phyloP scores from a whole-genome alignment of 2,329 filamentous ascomycete genomes.

The Aspergillus spinulosporus region DNA sequence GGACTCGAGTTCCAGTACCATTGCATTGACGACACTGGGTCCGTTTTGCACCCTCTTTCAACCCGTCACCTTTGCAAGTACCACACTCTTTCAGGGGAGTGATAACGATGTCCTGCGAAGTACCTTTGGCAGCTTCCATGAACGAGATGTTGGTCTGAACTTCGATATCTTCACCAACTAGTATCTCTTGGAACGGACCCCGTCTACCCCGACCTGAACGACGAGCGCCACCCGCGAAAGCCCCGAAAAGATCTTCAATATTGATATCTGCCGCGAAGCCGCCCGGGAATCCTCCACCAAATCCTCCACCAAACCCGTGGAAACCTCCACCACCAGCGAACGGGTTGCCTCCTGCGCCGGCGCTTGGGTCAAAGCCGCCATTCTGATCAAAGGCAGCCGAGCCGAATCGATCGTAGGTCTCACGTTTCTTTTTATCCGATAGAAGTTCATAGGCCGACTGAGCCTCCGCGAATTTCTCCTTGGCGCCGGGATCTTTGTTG shows the following conservation, averaged over 20 bases:
- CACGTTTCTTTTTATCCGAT: constrained; percentile 88
- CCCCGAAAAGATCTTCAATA: constrained; percentile 92
- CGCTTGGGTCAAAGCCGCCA: constrained; percentile 76
- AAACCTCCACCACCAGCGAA: constrained; percentile 64
- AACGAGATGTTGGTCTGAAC: constrained; percentile 91
- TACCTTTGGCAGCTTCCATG: constrained; percentile 92
- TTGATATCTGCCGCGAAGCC: constrained; percentile 81
- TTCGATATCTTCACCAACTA: constrained; percentile 96
- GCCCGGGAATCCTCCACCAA: constrained; percentile 55
- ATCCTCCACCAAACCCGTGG: constrained; percentile 60
- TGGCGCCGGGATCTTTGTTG: constrained; percentile 90
- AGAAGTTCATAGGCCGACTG: constrained; percentile 93
- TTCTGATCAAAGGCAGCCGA: constrained; percentile 69
- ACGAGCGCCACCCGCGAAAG: constrained; percentile 67
- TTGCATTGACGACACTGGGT: constrained; percentile 76
- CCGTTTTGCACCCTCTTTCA: constrained; percentile 77
- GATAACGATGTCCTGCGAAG: constrained; percentile 81
- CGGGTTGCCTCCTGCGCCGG: constrained; percentile 49
- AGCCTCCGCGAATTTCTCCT: constrained; percentile 91
- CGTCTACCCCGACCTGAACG: constrained; percentile 56
- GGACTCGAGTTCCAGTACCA: constrained; percentile 81
- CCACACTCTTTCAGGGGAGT: constrained; percentile 78
- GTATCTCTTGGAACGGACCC: constrained; percentile 74
- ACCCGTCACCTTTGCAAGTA: constrained; percentile 77
- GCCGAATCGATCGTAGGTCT: constrained; percentile 89